Conservation (phyloP, 257 asterid species). For the Solanum sejunctum region DNA sequence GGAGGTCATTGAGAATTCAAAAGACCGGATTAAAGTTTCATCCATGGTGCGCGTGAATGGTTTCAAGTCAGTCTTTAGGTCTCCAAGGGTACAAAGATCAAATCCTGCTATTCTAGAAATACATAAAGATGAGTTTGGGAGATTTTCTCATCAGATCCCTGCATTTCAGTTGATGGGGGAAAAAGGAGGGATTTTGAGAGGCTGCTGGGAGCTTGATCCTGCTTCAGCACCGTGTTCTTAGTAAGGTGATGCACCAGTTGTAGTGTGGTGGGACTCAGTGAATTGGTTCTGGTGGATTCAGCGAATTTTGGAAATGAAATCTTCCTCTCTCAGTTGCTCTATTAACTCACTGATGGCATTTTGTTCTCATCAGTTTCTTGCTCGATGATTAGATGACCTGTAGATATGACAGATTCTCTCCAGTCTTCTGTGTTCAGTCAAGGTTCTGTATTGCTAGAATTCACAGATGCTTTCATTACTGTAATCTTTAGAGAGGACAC, state of each 20-base stretch:
- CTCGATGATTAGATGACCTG: not conserved
- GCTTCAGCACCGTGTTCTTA: constrained; percentile 9
- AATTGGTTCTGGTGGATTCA: not conserved
- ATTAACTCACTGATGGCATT: not conserved
- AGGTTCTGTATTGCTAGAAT: not conserved
- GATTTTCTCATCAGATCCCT: constrained; percentile 24
- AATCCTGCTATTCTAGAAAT: constrained; percentile 1
- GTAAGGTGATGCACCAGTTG: not conserved
- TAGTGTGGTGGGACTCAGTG: not conserved
- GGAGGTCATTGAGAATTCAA: not conserved
- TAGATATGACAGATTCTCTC: not conserved
- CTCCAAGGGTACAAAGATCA: constrained; percentile 1
- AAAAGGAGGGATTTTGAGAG: constrained; percentile 5
- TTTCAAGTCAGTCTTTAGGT: constrained; percentile 9
- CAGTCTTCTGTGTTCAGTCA: not conserved
- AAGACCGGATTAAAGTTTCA: not conserved
- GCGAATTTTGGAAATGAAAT: not conserved
- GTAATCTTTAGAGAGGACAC: not conserved
- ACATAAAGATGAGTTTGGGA: not conserved
- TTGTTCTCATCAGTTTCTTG: not conserved
- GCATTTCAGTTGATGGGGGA: constrained; percentile 8
- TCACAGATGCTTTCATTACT: not conserved
- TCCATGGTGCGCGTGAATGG: constrained; percentile 3
- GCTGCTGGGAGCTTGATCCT: constrained; percentile 22
- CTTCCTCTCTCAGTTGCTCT: not conserved